These are phyloP conservation scores for Claviceps spartinae DNA, from an alignment of 2,329 filamentous ascomycete species.

Conservation along the genomic window DNA sequence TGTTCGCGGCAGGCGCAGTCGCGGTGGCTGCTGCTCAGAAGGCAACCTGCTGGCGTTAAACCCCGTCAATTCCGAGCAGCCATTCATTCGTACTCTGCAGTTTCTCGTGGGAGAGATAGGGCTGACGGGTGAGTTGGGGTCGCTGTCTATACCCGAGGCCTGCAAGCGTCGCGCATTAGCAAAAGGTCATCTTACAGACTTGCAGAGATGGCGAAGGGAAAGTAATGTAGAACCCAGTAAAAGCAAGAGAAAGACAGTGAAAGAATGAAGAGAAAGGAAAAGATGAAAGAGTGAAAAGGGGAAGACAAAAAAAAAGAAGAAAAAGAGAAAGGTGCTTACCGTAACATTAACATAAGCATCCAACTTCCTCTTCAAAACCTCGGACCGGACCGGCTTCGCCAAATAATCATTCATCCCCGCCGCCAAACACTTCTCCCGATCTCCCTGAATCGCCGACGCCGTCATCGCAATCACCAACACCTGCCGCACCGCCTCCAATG, in stretches of 20 bases:
- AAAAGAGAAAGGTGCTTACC: constrained; percentile 10
- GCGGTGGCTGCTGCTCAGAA: constrained; percentile 3
- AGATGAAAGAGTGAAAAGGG: background rate
- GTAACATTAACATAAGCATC: constrained; percentile 37
- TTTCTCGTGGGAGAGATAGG: constrained; percentile 9
- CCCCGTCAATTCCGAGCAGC: constrained; percentile 2
- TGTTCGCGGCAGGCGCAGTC: too few relatives aligned
- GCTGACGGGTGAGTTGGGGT: constrained; percentile 1
- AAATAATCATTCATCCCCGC: constrained; percentile 97
- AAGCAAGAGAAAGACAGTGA: background rate
- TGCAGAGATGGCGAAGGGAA: background rate
- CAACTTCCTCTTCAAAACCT: constrained; percentile 74
- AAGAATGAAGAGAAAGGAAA: too few relatives aligned
- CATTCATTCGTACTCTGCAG: background rate
- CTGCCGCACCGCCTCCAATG: constrained; percentile 61
- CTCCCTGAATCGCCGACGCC: constrained; percentile 83
- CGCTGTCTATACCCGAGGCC: background rate
- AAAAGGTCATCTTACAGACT: background rate
- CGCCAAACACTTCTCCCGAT: constrained; percentile 88
- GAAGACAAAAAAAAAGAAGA: background rate
- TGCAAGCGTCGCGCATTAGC: background rate
- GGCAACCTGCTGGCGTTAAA: constrained; percentile 3
- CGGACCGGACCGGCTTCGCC: constrained; percentile 84
- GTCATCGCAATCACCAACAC: constrained; percentile 97
- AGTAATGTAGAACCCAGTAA: background rate